Conservation (phyloP, 306 rosid genomes). For the Vigna unguiculata region DNA sequence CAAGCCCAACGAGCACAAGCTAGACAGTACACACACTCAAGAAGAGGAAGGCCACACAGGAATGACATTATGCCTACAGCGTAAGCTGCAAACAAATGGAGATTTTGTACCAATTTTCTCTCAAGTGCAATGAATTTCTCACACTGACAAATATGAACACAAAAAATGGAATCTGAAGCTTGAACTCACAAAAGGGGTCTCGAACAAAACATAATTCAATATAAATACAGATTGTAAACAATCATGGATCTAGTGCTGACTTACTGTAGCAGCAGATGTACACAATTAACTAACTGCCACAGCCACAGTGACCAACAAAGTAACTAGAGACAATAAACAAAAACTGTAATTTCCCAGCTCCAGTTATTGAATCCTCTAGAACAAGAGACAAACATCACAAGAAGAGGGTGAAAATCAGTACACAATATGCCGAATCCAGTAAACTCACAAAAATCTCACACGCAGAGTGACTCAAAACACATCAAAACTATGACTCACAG, state of each 20-base stretch:
- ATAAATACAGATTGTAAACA: not conserved
- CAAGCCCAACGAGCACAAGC: constrained; percentile 95
- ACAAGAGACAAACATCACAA: constrained; percentile 18
- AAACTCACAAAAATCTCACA: not conserved
- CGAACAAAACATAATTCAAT: constrained; percentile 9
- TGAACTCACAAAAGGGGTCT: not conserved
- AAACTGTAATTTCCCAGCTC: not conserved
- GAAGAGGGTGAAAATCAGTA: not conserved
- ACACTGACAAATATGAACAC: constrained; percentile 10
- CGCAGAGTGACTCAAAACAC: not conserved
- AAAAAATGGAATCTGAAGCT: constrained; percentile 5
- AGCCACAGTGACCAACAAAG: constrained; percentile 28
- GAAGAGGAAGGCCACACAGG: constrained; percentile 74
- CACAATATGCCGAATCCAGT: constrained; percentile 27
- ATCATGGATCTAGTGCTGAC: constrained; percentile 12
- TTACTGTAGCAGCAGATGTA: constrained; percentile 1
- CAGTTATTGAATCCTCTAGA: not conserved
- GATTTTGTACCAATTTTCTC: constrained; percentile 36
- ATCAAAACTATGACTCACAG: constrained; percentile 14
- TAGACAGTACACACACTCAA: constrained; percentile 94
- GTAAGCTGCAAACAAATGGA: constrained; percentile 18
- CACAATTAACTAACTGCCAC: not conserved
- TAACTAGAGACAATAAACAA: not conserved
- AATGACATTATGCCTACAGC: constrained; percentile 69
- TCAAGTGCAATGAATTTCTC: constrained; percentile 5